phyloP scores from a whole-genome alignment of 495 filamentous ascomycete genomes.

The Daldinia concentrica region DNA sequence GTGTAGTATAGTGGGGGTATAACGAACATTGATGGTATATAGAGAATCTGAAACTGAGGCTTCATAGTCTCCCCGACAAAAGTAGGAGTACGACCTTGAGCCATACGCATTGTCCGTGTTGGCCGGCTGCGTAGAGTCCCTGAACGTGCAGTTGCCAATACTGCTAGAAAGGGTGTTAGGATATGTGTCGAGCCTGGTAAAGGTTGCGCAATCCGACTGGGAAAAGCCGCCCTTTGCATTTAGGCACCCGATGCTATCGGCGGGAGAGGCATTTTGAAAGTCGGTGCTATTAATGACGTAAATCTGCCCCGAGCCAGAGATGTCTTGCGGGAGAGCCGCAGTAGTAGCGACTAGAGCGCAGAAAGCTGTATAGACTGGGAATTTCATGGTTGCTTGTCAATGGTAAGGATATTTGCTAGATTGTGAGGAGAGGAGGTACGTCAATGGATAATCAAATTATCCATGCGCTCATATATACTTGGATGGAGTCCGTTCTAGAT shows the following conservation, averaged over 20 bases:
- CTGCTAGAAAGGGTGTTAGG: constrained; percentile 45
- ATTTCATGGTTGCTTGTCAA: constrained; percentile 24
- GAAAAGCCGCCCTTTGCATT: constrained; percentile 41
- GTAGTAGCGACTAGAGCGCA: constrained; percentile 8
- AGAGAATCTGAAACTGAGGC: constrained; percentile 24
- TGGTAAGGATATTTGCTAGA: neutral
- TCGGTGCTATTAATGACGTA: constrained; percentile 43
- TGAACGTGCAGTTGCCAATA: constrained; percentile 47
- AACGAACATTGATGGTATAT: constrained; percentile 43
- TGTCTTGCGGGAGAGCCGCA: constrained; percentile 26
- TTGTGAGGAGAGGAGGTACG: neutral
- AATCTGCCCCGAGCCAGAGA: constrained; percentile 46
- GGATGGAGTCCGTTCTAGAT: neutral
- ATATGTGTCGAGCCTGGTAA: constrained; percentile 30
- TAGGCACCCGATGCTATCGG: constrained; percentile 48
- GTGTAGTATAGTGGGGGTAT: neutral
- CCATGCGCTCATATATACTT: neutral
- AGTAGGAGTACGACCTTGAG: constrained; percentile 38
- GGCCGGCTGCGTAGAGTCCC: constrained; percentile 40
- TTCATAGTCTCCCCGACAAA: constrained; percentile 31
- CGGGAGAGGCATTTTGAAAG: constrained; percentile 14
- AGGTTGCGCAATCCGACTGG: constrained; percentile 46
- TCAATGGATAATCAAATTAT: neutral
- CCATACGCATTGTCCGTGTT: constrained; percentile 52
- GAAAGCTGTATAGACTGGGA: constrained; percentile 9